Evolutionary conservation across 2,329 filamentous ascomycete species (phyloP).

Genomic region (Periconia digitata): DNA sequence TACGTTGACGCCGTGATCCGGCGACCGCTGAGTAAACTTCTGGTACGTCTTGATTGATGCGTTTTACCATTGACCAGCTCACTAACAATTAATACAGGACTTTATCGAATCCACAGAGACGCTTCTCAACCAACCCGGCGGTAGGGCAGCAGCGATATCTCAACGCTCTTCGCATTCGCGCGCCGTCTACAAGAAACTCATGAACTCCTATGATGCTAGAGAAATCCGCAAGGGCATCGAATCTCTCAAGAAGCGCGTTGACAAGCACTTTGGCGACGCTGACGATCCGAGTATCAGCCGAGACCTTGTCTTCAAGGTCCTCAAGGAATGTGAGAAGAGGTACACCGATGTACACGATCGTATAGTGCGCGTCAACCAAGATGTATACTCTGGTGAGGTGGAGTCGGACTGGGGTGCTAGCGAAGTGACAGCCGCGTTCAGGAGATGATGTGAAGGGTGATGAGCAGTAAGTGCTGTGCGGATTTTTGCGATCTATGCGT

Average conservation of each 20-base stretch:
- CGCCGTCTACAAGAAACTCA: conserved; percentile 80
- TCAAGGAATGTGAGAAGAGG: conserved; percentile 60
- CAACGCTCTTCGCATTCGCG: conserved; percentile 82
- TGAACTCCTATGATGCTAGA: conserved; percentile 77
- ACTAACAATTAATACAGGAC: conserved; percentile 53
- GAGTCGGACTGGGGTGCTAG: conserved; percentile 42
- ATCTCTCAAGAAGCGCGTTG: conserved; percentile 82
- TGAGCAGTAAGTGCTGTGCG: background rate
- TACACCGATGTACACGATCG: conserved; percentile 59
- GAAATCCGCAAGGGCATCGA: conserved; percentile 91
- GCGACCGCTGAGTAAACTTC: conserved; percentile 81
- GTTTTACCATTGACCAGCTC: background rate
- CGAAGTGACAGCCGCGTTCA: conserved; percentile 35
- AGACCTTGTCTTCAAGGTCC: conserved; percentile 60
- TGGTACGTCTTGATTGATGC: conserved; percentile 49
- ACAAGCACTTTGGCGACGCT: conserved; percentile 94
- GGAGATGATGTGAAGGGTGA: conserved; percentile 22
- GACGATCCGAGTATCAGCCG: conserved; percentile 70
- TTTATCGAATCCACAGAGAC: conserved; percentile 88
- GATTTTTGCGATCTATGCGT: background rate
- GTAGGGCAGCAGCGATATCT: conserved; percentile 64
- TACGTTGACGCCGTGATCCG: conserved; percentile 89
- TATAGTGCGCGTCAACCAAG: conserved; percentile 42
- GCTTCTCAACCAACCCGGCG: conserved; percentile 58
- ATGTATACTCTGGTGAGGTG: conserved; percentile 51